Evolutionary conservation across 1,284 basidiomycete species (phyloP).

Genomic region (Fomes fomentarius): DNA sequence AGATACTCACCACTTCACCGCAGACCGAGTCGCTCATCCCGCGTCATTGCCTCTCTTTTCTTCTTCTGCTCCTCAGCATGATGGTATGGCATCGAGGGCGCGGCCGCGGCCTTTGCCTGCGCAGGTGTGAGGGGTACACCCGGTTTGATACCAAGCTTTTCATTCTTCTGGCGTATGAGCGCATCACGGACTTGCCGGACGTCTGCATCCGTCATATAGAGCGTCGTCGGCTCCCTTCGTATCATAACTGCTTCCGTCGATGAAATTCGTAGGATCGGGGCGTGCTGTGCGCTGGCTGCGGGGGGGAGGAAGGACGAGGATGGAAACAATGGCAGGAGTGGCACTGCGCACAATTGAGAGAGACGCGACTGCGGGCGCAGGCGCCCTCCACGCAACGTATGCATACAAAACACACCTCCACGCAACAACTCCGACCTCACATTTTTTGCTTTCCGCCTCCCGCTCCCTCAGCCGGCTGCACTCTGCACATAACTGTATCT

Average conservation of each 20-base stretch:
- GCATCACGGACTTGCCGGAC: conserved; percentile 74
- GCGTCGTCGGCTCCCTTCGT: conserved; percentile 72
- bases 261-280: no score
- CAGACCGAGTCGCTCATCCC: conserved; percentile 41
- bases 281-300: conserved; percentile 5
- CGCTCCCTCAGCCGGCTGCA: conserved; percentile 4
- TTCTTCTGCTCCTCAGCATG: conserved; percentile 40
- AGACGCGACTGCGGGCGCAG: conserved; percentile 18
- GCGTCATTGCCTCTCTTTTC: conserved; percentile 39
- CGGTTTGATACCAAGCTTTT: conserved; percentile 29
- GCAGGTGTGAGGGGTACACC: conserved; percentile 16
- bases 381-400: conserved; percentile 19
- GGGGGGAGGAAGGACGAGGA: conserved; percentile 6
- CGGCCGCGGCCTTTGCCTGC: conserved; percentile 7
- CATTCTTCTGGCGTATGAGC: conserved; percentile 56
- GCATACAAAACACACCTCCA: conserved; percentile 16
- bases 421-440: no score
- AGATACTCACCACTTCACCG: conserved; percentile 15
- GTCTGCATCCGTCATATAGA: conserved; percentile 72
- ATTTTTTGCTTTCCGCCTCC: no score
- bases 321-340: conserved; percentile 17
- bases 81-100: conserved; percentile 27
- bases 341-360: conserved; percentile 9
- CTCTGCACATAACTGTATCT: conserved; percentile 11
- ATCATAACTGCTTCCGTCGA: conserved; percentile 54